These are phyloP conservation scores for Wickerhamiella pararugosa DNA, from an alignment of 1,139 yeast genomes.

Conservation along the genomic window DNA sequence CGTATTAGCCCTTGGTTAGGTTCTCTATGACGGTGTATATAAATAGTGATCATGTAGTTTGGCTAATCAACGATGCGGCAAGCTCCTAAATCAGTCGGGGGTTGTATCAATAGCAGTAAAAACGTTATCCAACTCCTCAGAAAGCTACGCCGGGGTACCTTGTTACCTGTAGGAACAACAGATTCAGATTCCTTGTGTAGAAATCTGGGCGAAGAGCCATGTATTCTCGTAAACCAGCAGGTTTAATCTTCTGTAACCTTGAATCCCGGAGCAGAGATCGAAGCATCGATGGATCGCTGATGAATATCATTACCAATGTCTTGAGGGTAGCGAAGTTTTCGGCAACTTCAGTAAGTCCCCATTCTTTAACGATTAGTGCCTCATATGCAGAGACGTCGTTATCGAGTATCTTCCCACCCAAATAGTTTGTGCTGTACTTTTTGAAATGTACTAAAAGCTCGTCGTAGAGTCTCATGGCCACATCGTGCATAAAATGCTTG, in stretches of 20 bases:
- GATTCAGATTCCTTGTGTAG: constrained; percentile 22
- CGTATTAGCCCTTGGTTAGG: too few relatives aligned
- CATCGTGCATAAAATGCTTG: constrained; percentile 36
- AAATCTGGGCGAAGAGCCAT: constrained; percentile 57
- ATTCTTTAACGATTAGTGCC: constrained; percentile 45
- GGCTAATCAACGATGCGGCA: too few relatives aligned
- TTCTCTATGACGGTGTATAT: too few relatives aligned
- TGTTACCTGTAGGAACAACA: constrained; percentile 8
- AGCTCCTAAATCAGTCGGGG: too few relatives aligned
- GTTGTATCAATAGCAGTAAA: too few relatives aligned
- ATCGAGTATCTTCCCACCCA: constrained; percentile 76
- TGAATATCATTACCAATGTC: constrained; percentile 72
- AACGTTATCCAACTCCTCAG: too few relatives aligned
- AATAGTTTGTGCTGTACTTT: constrained; percentile 58
- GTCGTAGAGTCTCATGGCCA: constrained; percentile 48
- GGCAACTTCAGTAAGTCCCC: constrained; percentile 52
- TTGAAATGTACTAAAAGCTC: constrained; percentile 59
- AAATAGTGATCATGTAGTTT: too few relatives aligned
- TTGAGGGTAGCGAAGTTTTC: constrained; percentile 58
- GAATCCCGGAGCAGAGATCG: constrained; percentile 76
- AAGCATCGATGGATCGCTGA: constrained; percentile 54
- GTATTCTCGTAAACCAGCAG: constrained; percentile 50
- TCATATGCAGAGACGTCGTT: constrained; percentile 70
- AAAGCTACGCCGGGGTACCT: too few relatives aligned
- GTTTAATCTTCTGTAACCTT: constrained; percentile 53